These are phyloP conservation scores for Phytophthora sp. DNA, from an alignment of 352 stramenopile species.

Conservation along the genomic window DNA sequence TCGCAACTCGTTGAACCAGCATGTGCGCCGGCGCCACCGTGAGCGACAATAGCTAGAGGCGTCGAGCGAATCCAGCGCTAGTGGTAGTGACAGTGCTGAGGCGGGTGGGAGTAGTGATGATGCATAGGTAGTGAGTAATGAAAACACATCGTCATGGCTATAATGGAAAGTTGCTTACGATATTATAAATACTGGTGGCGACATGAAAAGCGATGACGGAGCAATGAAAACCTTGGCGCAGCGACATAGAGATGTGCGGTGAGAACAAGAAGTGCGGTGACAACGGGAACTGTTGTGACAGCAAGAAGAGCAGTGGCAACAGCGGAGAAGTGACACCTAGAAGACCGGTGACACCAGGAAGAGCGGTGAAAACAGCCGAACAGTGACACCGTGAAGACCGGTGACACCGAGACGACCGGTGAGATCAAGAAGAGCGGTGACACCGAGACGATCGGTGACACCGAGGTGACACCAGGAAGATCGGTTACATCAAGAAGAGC, in stretches of 20 bases:
- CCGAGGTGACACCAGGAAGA: neutral
- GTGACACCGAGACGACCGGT: neutral
- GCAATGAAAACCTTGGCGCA: too few species aligned
- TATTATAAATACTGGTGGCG: neutral
- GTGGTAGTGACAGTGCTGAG: neutral
- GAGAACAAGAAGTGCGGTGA: too few species aligned
- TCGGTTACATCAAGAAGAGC: neutral
- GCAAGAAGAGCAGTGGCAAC: too few species aligned
- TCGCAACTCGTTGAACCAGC: neutral
- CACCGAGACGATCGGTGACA: neutral
- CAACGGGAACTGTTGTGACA: too few species aligned
- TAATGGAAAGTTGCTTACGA: neutral
- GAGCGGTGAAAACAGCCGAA: neutral
- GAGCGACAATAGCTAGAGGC: neutral
- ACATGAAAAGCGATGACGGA: neutral
- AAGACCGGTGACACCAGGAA: neutral
- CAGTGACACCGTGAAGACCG: neutral
- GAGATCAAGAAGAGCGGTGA: neutral
- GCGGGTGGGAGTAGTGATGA: neutral
- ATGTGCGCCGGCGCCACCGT: neutral
- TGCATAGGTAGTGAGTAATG: neutral
- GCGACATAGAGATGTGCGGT: too few species aligned
- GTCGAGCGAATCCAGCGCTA: neutral
- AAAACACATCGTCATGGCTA: too few species aligned
- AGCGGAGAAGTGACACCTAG: neutral